Evolutionary conservation across 1,284 basidiomycete species (phyloP), one percentile per base, ranked within the genome.

Genomic region (Cutaneotrichosporon daszewskae): DNA sequence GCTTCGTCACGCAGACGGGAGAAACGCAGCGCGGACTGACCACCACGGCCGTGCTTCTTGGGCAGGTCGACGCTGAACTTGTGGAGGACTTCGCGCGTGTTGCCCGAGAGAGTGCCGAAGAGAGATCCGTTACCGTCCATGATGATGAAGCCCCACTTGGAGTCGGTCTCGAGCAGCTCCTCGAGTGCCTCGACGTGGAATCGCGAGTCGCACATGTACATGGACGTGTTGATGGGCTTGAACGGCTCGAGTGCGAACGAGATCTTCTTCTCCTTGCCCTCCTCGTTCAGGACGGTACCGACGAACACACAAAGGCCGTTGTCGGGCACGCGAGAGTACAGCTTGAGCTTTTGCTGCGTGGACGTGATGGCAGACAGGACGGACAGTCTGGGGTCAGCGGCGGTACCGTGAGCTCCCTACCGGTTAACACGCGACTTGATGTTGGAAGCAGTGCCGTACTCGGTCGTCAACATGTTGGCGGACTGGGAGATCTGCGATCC

Each of bases 11-110:
- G 87, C 47, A 99, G 82, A 81, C 95, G 94, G 31, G 94, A 89
- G 82, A 99, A 99, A 87, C 95, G 95, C 42, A 98, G 79, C 23
- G 95, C 95, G 49, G 95, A 99, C 74, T 99, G 95, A 75, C 95
- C 95, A 84, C 95, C 95, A 80, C 95, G 94, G 59, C 91, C 91
- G 73, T 98, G 95, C 79, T 99, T 99, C 78, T 98, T 99, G 39
- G 95, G 95, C 17, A 99, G 79, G 74, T 98, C 95, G 67, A 99
- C 95, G 27, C 86, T 91, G 75, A 99, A 95, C 72, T 98, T 99
- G 76, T 98, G 91, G 46, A 96, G 79, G 41, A 99, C 81, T 54
- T 96, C 92, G 57, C 95, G 87, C 17, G 95, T 96, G 75, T 98
- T 99, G 42, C 95, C 95, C 0, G 91, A 82, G 36, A 99, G 81